Evolutionary conservation across 2,329 filamentous ascomycete genomes (phyloP).

Genomic region (Clathrospora elynae): DNA sequence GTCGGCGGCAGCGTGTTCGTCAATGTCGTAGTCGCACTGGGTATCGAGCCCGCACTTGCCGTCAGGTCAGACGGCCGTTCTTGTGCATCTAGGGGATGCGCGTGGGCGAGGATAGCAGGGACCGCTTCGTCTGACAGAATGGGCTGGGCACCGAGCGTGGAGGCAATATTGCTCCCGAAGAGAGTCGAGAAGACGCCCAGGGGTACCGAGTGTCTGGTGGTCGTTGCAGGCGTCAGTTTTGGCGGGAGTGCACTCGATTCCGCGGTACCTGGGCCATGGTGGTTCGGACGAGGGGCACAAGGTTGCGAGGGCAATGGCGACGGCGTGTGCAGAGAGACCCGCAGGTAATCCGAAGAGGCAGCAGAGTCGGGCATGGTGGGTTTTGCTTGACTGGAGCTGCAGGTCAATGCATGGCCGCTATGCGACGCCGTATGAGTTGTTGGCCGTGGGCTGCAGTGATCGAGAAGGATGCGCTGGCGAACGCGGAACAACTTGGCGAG

Average conservation of each 20-base stretch:
- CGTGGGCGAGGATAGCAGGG: constrained; percentile 38
- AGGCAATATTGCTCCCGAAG: constrained; percentile 33
- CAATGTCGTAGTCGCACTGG: constrained; percentile 45
- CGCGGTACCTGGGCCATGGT: constrained; percentile 26
- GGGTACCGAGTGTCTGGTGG: constrained; percentile 42
- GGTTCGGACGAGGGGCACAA: constrained; percentile 24
- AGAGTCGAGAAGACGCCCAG: constrained; percentile 41
- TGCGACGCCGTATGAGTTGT: constrained; percentile 40
- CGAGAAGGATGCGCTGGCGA: constrained; percentile 41
- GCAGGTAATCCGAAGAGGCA: constrained; percentile 31
- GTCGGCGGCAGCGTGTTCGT: constrained; percentile 46
- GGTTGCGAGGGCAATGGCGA: constrained; percentile 24
- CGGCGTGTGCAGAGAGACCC: constrained; percentile 32
- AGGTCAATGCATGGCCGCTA: constrained; percentile 47
- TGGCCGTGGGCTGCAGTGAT: constrained; percentile 44
- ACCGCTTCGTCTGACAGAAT: constrained; percentile 22
- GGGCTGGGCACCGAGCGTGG: constrained; percentile 20
- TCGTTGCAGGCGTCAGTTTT: constrained; percentile 44
- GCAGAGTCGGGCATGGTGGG: constrained; percentile 41
- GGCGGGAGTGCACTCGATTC: constrained; percentile 36
- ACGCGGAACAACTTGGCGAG: constrained; percentile 30
- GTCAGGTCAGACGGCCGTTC: constrained; percentile 38
- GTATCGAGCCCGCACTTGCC: constrained; percentile 41
- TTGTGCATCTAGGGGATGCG: constrained; percentile 36
- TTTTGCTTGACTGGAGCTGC: constrained; percentile 41